phyloP scores from a whole-genome alignment of 345 rosid species.

The Garcia nutans region DNA sequence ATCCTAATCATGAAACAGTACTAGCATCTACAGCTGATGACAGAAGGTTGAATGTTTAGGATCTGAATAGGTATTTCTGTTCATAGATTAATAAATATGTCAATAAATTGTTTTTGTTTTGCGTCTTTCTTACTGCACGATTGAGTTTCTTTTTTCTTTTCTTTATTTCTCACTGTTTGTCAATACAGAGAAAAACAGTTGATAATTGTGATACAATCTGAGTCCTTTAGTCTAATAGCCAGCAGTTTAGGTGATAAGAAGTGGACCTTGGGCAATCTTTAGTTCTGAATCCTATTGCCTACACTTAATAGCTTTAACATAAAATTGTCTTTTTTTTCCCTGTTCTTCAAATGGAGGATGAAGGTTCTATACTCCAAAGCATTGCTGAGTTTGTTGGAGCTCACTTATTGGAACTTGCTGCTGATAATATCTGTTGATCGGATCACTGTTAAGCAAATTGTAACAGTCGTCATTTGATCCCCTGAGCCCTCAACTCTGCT shows the following conservation, averaged over 20 bases:
- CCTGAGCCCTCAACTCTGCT: neutral
- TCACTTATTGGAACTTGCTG: neutral
- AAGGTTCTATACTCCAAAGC: neutral
- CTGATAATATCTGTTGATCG: neutral
- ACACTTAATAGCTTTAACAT: neutral
- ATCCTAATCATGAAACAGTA: slow-evolving; percentile 90
- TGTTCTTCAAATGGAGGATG: neutral
- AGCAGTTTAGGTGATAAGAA: neutral
- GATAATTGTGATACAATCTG: neutral
- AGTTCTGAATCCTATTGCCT: neutral
- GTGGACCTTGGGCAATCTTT: neutral
- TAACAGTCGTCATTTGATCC: neutral
- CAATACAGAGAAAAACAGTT: neutral
- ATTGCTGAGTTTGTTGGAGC: neutral
- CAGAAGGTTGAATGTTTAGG: slow-evolving; percentile 94
- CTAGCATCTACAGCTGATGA: slow-evolving; percentile 91
- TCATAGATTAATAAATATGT: neutral
- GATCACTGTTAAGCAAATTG: neutral
- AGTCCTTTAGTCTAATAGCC: neutral
- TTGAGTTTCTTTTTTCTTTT: neutral
- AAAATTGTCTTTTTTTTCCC: neutral
- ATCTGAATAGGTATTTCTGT: slow-evolving; percentile 69
- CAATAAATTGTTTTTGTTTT: neutral
- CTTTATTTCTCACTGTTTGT: neutral
- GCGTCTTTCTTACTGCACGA: neutral